Evolutionary conservation across 2,329 filamentous ascomycete genomes (phyloP).

Genomic region (Claviceps capensis): DNA sequence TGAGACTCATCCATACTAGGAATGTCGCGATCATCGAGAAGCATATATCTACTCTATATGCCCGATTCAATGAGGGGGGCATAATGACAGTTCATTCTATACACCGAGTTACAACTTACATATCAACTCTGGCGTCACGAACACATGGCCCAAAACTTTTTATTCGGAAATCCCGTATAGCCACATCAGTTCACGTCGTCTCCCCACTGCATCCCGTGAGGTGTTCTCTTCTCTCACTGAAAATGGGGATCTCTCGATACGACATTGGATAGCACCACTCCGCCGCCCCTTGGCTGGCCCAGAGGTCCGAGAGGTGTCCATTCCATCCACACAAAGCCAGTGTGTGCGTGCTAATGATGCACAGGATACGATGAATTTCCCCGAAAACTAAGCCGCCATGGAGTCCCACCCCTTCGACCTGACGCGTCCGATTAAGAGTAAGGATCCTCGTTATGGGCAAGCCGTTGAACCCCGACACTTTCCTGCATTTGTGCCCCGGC

Average conservation of each 20-base stretch:
- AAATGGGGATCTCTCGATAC: neutral
- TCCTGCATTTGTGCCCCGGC: neutral
- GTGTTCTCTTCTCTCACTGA: neutral
- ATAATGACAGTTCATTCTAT: neutral
- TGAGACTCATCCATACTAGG: too few species aligned
- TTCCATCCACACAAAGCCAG: neutral
- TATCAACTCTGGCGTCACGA: neutral
- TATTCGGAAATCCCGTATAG: neutral
- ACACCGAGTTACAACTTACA: neutral
- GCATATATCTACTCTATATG: neutral
- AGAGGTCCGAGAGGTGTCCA: neutral
- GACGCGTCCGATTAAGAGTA: too few species aligned
- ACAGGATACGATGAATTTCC: conserved; percentile 2
- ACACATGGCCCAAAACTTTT: neutral
- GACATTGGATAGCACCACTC: neutral
- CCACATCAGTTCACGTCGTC: neutral
- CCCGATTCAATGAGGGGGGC: neutral
- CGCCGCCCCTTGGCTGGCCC: neutral
- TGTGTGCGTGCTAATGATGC: neutral
- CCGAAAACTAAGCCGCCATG: neutral
- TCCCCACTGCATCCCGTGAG: neutral
- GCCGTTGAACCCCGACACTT: too few species aligned
- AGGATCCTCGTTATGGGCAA: too few species aligned
- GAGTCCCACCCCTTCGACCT: too few species aligned
- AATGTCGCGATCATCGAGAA: too few species aligned